Conservation (phyloP, 129 eudicot genomes). For the Artemisia tridentata region DNA sequence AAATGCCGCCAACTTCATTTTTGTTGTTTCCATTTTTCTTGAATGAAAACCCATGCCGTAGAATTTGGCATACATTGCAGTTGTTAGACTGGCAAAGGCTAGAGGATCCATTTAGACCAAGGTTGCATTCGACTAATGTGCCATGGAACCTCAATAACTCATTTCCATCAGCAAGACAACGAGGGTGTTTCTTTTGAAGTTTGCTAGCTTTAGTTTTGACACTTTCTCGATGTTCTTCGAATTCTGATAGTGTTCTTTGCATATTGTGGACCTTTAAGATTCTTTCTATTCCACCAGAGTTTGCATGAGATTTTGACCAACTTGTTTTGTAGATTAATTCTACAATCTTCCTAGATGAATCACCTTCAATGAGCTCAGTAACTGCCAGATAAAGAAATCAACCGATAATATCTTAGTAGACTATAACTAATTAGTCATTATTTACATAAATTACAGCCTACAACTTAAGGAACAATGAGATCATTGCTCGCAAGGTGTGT, state of each 20-base stretch:
- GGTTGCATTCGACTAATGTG: constrained; percentile 61
- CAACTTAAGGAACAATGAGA: too few relatives aligned
- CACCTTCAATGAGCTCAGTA: constrained; percentile 90
- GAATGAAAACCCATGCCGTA: constrained; percentile 51
- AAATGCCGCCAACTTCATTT: constrained; percentile 56
- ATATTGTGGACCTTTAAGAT: constrained; percentile 92
- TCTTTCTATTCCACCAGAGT: constrained; percentile 65
- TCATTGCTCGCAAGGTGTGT: not conserved
- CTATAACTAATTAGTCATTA: too few relatives aligned
- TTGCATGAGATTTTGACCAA: constrained; percentile 56
- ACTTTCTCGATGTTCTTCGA: constrained; percentile 81
- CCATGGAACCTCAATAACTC: constrained; percentile 78
- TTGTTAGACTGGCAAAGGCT: constrained; percentile 63
- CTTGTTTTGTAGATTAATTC: constrained; percentile 85
- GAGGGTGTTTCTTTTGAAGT: constrained; percentile 76
- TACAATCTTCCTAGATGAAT: constrained; percentile 87
- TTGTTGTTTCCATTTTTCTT: constrained; percentile 34
- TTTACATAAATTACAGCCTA: too few relatives aligned
- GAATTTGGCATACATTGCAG: constrained; percentile 66
- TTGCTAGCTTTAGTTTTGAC: constrained; percentile 84
- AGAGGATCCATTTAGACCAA: constrained; percentile 68
- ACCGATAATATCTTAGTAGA: not conserved
- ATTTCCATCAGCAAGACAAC: constrained; percentile 91
- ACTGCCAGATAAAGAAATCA: constrained; percentile 41
- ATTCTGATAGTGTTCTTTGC: constrained; percentile 83